These are phyloP conservation scores for Metarhizium humberi DNA, from an alignment of 2,329 filamentous ascomycete genomes.

Conservation along the genomic window DNA sequence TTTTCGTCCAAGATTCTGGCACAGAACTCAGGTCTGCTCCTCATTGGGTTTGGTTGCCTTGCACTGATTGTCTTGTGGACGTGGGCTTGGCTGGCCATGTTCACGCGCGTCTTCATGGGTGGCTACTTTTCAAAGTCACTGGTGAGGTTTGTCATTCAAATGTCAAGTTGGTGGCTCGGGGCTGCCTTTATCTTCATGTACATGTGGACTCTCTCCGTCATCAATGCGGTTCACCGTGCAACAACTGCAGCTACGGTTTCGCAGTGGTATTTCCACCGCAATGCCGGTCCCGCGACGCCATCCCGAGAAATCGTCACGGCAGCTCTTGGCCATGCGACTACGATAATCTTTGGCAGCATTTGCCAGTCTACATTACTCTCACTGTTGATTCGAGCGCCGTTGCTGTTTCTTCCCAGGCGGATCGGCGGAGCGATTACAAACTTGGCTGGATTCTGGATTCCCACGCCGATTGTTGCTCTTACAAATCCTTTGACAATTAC, in stretches of 20 bases:
- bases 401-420: constrained; percentile 73
- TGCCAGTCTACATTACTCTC: constrained; percentile 78
- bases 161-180: constrained; percentile 93
- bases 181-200: constrained; percentile 88
- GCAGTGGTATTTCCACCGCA: constrained; percentile 98
- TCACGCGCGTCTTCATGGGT: constrained; percentile 89
- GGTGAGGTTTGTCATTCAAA: constrained; percentile 66
- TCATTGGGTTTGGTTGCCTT: constrained; percentile 74
- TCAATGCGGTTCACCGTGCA: constrained; percentile 80
- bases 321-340: constrained; percentile 70
- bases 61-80: constrained; percentile 76
- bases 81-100: constrained; percentile 96
- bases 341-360: constrained; percentile 85
- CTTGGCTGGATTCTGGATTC: constrained; percentile 70
- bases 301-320: constrained; percentile 75
- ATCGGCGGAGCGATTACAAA: constrained; percentile 56
- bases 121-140: constrained; percentile 64
- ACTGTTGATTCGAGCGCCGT: constrained; percentile 71
- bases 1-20: constrained; percentile 83
- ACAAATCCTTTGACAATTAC: constrained; percentile 90
- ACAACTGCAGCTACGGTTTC: constrained; percentile 92
- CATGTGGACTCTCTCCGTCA: constrained; percentile 84
- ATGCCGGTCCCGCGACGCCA: constrained; percentile 66
- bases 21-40: constrained; percentile 72
- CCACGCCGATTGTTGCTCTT: constrained; percentile 73